Evolutionary conservation across 2,329 filamentous ascomycete species (phyloP).

Genomic region (Lecanicillium sp.): DNA sequence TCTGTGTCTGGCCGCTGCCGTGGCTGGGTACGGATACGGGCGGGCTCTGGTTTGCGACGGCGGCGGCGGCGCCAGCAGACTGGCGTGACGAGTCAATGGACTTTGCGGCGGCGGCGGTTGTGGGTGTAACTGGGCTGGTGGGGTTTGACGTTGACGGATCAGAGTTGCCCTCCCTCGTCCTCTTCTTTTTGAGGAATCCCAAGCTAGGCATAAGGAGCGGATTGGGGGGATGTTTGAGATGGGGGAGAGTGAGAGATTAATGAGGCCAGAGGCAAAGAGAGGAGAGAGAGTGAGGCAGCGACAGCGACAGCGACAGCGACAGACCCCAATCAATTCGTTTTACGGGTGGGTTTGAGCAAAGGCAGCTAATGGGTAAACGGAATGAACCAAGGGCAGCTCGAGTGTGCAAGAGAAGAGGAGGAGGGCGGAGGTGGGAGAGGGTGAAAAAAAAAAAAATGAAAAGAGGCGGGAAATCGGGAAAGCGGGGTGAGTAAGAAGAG

Average conservation of each 20-base stretch:
- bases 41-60: slow-evolving; percentile 6
- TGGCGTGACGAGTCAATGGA: slow-evolving; percentile 39
- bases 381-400: slow-evolving; percentile 7
- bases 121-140: slow-evolving; percentile 57
- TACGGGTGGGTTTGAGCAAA: too few relatives aligned
- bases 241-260: background rate
- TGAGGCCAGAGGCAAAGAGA: slow-evolving; percentile 1
- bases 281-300: too few relatives aligned
- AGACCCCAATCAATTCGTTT: too few relatives aligned
- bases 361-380: too few relatives aligned
- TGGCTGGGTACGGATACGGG: background rate
- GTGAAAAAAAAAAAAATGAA: slow-evolving; percentile 14
- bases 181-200: slow-evolving; percentile 97
- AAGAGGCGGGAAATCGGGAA: slow-evolving; percentile 8
- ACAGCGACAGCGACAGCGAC: too few relatives aligned
- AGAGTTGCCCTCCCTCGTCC: slow-evolving; percentile 83
- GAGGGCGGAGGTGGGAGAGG: slow-evolving; percentile 5
- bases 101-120: slow-evolving; percentile 40
- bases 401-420: slow-evolving; percentile 10
- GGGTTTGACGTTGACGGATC: slow-evolving; percentile 63
- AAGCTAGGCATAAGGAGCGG: slow-evolving; percentile 73
- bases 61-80: slow-evolving; percentile 23
- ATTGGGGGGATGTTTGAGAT: background rate
- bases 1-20: too few relatives aligned
- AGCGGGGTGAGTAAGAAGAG: slow-evolving; percentile 1